Base-by-base conservation (phyloP, 2,329 filamentous ascomycete genomes). In the Hypoxylon sp. region DNA sequence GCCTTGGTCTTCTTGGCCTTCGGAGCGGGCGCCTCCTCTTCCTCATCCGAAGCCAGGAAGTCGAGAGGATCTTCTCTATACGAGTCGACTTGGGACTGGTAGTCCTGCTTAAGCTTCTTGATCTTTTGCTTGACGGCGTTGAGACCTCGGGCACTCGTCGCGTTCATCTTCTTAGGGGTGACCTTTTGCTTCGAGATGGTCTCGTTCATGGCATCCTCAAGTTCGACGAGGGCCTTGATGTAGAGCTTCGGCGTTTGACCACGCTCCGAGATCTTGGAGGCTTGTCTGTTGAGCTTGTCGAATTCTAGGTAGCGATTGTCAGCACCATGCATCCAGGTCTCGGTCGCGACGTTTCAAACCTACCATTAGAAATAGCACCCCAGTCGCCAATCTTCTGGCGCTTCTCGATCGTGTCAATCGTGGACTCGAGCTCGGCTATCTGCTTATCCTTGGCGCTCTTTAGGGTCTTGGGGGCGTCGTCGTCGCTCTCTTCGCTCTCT, bases 381-480 rank as follows among this genome's bases (percentile, higher is more conserved):
- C 95, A 99, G 79, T 99, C 95, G 73, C 91, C 92, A 73, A 98
- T 99, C 83, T 96, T 98, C 78, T 95, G 84, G 62, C 91, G 93
- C 79, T 99, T 99, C 75, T 98, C 93, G 72, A 99, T 98, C 72
- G 90, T 80, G 76, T 90, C 89, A 72, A 98, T 90, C 38, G 88
- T 96, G 58, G 86, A 85, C 76, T 99, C 94, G 60, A 99, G 83
- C 78, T 98, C 96, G 73, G 97, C 94, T 67, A 92, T 83, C 62
- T 95, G 87, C 85, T 99, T 99, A 82, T 98, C 92, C 80, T 98
- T 98, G 72, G 94, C 93, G 77, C 92, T 97, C 85, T 96, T 97
- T 72, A 98, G 90, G 70, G 95, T 87, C 70, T 89, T 91, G 65
- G 88, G 87, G 66, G 87, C 86, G 65, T 97, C 94, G 65, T 95